Conservation (phyloP, 176 grass and related monocot genomes). For the Cenchrus fungigraminus region DNA sequence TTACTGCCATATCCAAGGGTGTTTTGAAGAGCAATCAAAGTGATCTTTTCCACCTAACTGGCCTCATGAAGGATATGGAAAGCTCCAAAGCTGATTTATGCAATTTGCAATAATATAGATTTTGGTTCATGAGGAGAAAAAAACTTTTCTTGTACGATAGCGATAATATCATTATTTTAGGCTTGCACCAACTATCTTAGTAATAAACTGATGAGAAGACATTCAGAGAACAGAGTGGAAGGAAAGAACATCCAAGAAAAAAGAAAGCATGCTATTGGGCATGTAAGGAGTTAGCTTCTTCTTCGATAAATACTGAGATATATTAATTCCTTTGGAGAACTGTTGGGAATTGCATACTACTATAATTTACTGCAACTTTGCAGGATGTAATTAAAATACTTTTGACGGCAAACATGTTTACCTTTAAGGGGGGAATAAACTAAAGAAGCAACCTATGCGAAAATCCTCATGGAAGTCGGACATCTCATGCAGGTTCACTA, state of each 20-base stretch:
- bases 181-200: conserved; percentile 12
- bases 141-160: not conserved
- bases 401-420: conserved; percentile 60
- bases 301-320: conserved; percentile 55
- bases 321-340: conserved; percentile 36
- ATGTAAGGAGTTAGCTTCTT: conserved; percentile 34
- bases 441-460: conserved; percentile 50
- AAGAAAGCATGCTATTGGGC: not conserved
- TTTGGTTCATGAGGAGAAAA: not conserved
- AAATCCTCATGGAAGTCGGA: conserved; percentile 54
- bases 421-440: conserved; percentile 30
- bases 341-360: conserved; percentile 52
- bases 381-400: conserved; percentile 48
- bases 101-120: not conserved
- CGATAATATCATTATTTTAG: not conserved
- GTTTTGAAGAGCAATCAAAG: too few species aligned
- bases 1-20: too few species aligned
- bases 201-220: not conserved
- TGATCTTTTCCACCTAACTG: not conserved
- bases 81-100: conserved; percentile 9
- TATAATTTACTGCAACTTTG: conserved; percentile 62
- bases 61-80: not conserved
- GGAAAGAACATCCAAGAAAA: not conserved
- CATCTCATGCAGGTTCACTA: conserved; percentile 37
- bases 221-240: not conserved